A percentile compares a stretch with the other conserved stretches of the same genome.
Conservation (phyloP, 805 yeast species). For the Starmerella geochares region DNA sequence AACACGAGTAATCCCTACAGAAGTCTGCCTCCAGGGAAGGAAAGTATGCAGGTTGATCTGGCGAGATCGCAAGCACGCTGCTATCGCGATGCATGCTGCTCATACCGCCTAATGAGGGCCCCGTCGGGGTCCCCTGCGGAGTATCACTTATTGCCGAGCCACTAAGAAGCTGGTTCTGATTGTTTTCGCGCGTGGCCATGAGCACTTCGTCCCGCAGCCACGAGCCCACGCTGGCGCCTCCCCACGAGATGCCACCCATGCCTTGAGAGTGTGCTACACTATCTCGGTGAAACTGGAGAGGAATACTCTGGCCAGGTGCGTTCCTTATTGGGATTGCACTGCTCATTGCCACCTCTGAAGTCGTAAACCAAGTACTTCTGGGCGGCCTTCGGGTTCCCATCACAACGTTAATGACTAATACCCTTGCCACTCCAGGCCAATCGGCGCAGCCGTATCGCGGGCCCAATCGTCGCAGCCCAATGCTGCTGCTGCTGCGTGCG, state of each 20-base stretch:
- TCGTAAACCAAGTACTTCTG: background rate
- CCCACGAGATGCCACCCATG: constrained; percentile 97
- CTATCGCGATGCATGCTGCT: constrained; percentile 2
- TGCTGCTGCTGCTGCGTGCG: background rate
- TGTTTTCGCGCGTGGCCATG: constrained; percentile 25
- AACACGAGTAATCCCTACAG: constrained; percentile 92
- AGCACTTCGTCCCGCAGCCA: constrained; percentile 82
- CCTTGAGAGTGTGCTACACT: constrained; percentile 94
- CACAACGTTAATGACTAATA: constrained; percentile 1
- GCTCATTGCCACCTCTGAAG: constrained; percentile 16
- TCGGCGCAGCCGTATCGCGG: background rate
- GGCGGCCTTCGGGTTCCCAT: constrained; percentile 8
- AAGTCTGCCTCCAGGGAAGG: constrained; percentile 92
- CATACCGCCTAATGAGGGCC: background rate
- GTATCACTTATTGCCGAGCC: constrained; percentile 15
- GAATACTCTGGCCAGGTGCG: constrained; percentile 16
- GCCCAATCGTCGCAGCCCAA: background rate
- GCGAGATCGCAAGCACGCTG: constrained; percentile 26
- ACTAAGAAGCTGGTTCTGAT: constrained; percentile 10
- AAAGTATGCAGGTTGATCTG: constrained; percentile 54
- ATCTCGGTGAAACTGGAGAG: constrained; percentile 59
- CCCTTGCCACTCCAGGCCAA: constrained; percentile 5
- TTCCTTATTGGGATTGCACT: constrained; percentile 23
- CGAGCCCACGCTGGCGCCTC: constrained; percentile 85
- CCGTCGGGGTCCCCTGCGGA: constrained; percentile 2